These are phyloP conservation scores for Plasmopara viticola DNA, from an alignment of 352 stramenopile species.

Conservation along the genomic window DNA sequence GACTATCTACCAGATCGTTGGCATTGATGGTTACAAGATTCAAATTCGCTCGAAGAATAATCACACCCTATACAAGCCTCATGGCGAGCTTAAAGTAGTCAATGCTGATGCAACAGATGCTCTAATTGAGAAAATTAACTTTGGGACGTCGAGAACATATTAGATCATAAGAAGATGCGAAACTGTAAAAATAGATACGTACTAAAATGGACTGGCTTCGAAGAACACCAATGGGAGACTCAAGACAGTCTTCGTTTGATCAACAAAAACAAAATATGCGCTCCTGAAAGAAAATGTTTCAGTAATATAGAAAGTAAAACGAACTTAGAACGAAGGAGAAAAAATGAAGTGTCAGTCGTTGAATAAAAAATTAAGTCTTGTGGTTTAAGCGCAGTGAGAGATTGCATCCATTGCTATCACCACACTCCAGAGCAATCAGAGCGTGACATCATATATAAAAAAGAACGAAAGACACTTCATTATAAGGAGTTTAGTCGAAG, in stretches of 20 bases:
- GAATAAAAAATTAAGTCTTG: no score
- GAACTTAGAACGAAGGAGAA: no score
- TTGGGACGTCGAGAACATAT: background rate
- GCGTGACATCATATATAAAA: no score
- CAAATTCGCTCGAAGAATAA: conserved; percentile 1
- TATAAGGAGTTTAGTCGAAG: no score
- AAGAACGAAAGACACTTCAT: no score
- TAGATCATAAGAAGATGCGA: background rate
- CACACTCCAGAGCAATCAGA: no score
- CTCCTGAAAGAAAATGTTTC: no score
- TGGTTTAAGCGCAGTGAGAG: no score
- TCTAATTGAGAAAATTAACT: background rate
- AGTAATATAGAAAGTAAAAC: no score
- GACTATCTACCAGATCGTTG: background rate
- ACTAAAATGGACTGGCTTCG: background rate
- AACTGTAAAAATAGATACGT: background rate
- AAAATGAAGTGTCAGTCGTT: no score
- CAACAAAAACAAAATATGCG: background rate
- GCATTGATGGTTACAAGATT: background rate
- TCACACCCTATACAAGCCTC: background rate
- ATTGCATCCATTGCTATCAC: no score
- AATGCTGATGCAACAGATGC: background rate
- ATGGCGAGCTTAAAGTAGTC: background rate
- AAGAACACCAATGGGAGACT: background rate
- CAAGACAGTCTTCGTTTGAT: background rate